Evolutionary conservation across 495 filamentous ascomycete species (phyloP).

Genomic region (Emericellopsis terricola): DNA sequence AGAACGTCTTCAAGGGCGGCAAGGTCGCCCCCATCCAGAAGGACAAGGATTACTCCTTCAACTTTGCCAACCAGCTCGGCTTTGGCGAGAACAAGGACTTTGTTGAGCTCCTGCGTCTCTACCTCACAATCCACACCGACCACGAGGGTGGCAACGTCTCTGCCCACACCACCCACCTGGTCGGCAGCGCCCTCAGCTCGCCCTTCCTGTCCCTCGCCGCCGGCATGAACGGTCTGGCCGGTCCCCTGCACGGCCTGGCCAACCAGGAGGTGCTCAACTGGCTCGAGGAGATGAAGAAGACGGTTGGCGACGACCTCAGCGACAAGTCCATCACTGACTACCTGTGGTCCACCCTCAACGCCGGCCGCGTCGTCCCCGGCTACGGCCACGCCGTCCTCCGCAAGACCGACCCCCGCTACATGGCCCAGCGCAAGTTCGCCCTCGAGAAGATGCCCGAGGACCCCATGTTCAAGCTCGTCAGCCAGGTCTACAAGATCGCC

Average conservation of each 20-base stretch:
- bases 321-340: constrained; percentile 94
- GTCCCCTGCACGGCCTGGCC: constrained; percentile 94
- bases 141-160: constrained; percentile 98
- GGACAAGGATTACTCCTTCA: constrained; percentile 97
- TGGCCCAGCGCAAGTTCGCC: constrained; percentile 91
- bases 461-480: constrained; percentile 98
- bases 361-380: constrained; percentile 87
- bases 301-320: constrained; percentile 81
- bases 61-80: constrained; percentile 96
- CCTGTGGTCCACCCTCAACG: constrained; percentile 92
- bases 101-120: constrained; percentile 91
- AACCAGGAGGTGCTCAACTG: constrained; percentile 99
- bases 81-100: constrained; percentile 93
- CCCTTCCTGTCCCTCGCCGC: constrained; percentile 91
- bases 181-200: constrained; percentile 91
- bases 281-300: constrained; percentile 97
- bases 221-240: constrained; percentile 92
- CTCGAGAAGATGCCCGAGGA: constrained; percentile 73
- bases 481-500: constrained; percentile 98
- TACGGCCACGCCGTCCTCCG: constrained; percentile 98
- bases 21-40: constrained; percentile 90
- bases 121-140: constrained; percentile 98
- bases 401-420: constrained; percentile 98
- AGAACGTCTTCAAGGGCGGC: constrained; percentile 98
- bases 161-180: constrained; percentile 95